Base-by-base conservation (phyloP, 176 grass and related monocot genomes). In the Raddia guianensis region DNA sequence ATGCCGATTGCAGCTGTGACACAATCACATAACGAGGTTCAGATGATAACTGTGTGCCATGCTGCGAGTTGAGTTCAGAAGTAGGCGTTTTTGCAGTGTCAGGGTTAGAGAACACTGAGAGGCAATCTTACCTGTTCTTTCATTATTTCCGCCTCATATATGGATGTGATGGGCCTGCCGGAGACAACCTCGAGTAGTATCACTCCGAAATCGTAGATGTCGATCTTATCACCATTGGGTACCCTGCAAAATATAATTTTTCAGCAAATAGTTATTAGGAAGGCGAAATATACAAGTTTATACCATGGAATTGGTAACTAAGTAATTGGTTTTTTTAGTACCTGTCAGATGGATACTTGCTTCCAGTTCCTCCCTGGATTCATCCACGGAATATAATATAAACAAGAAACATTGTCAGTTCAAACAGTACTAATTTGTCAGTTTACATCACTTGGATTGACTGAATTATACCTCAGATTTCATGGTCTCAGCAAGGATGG, bases 121-220 rank as follows among this genome's bases (percentile, higher is more conserved):
- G 43, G 61, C 50, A 34, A 54, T 50, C 52, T 50, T 85, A 92
- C 93, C 90, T 85, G 93, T 61, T 88, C 89, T 66, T 85, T 93
- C 80, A 91, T 81, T 48, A 89, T 80, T 40, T 91, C 92, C 5
- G 92, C 79, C 67, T 95, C 86, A 15, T 79, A 67, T 33, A 89
- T 70, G 20, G 95, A 93, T 19, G 82, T 86, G 54, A 90, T 86
- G 7, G 95, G 81, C 13, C 83, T 93, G 12, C 95, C 92, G 2
- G 88, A 68, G 13, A 98, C 46, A 18, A 91, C 84, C 81, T 98
- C 95, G 2, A 98, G 68, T 49, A 98, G 89, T 50, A 98, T 91
- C 68, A 98, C 82, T 0, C 95, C 95, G 34, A 98, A 80, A 70
- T 98, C 91, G 73, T 89, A 98, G 45, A 98, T 98, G 74, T 98